Evolutionary conservation across 352 stramenopile genomes (phyloP), one percentile per base, ranked within the genome.

Genomic region (Phytophthora gonapodyides): DNA sequence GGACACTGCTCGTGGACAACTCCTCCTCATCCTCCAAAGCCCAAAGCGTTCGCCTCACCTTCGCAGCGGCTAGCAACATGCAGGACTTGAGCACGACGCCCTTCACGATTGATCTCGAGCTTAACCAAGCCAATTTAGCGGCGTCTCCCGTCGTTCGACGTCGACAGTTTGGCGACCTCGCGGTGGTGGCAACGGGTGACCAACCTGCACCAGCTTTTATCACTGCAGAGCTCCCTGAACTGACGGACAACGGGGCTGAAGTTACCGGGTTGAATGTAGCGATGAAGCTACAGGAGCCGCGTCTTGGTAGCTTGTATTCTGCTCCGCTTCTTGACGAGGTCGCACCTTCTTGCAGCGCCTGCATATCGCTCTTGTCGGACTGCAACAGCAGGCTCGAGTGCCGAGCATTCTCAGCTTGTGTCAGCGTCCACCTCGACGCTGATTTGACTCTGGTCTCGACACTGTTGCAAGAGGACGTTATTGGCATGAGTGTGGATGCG

Each of bases 241-340:
- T 49, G 8, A 43, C 36, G 5, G 40, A 13, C 9, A 17, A 41
- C 21, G 60, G 48, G 7, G 19, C 12, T 11, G n/a, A 40, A 12
- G 33, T 13, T 10, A 51, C 45, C n/a, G 19, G 13, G n/a, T 35
- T 64, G 15, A 27, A 16, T 24, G 37, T 69, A 33, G 43, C 37
- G 2, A n/a, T 64, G 3, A 21, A 44, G n/a, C 30, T 65, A 37
- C 16, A 61, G 16, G n/a, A 60, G 7, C 49, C 55, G 44, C 55
- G 55, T 13, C 27, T 69, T 1, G 40, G 55, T 42, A 55, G 61
- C 1, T 27, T 70, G 31, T 66, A 66, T 36, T 65, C 62, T 1
- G 4, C 17, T 1, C 35, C 47, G 2, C 24, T 66, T 7, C 12
- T 65, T 15, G 7, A 31, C 16, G 35, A 43, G 5, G 46, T 52